phyloP scores from a whole-genome alignment of 306 rosid species.

The Medicago ruthenica region DNA sequence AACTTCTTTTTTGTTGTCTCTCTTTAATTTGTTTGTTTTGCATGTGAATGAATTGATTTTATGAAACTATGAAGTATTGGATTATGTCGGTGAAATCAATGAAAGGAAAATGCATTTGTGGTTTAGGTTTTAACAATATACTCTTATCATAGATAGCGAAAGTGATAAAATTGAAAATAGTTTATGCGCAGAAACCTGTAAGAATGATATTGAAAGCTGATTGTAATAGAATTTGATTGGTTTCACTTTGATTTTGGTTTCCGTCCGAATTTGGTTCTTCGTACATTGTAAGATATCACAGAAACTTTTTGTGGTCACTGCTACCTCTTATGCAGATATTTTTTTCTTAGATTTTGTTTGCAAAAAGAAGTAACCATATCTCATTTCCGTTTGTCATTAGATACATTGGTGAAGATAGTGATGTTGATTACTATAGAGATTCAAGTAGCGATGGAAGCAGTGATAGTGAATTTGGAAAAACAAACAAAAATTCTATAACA shows the following conservation, averaged over 20 bases:
- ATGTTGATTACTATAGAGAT: constrained; percentile 65
- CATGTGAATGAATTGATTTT: constrained; percentile 27
- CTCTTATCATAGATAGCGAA: neutral
- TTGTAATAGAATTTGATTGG: neutral
- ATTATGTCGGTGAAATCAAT: constrained; percentile 36
- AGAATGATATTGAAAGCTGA: neutral
- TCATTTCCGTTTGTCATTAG: constrained; percentile 49
- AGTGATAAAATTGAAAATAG: neutral
- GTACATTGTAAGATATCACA: constrained; percentile 20
- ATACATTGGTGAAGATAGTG: constrained; percentile 67
- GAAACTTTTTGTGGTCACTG: neutral
- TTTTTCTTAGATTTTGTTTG: neutral
- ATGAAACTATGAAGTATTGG: constrained; percentile 3
- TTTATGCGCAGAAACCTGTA: neutral
- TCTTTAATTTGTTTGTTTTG: constrained; percentile 12
- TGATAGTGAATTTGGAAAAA: constrained; percentile 68
- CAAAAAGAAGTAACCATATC: constrained; percentile 7
- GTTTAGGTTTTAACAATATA: neutral
- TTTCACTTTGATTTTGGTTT: constrained; percentile 12
- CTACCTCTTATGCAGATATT: neutral
- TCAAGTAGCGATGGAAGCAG: constrained; percentile 88
- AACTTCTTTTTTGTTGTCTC: constrained; percentile 13
- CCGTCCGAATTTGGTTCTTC: neutral
- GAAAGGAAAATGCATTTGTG: constrained; percentile 12
- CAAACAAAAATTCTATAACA: constrained; percentile 37